Evolutionary conservation across 345 rosid species (phyloP).

Genomic region (Brassica juncea): DNA sequence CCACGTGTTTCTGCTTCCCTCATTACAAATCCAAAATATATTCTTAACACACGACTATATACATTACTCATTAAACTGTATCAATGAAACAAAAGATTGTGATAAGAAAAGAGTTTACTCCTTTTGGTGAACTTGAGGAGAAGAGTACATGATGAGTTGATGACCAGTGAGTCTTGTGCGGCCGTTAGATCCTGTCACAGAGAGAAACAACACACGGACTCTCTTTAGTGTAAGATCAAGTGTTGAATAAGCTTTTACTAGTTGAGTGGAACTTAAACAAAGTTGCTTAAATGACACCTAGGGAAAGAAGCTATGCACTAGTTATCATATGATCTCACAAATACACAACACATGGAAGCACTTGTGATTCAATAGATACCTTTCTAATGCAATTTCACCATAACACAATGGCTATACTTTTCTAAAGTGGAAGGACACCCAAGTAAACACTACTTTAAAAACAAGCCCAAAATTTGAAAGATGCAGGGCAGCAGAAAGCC

Average conservation of each 20-base stretch:
- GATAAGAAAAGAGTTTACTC: background rate
- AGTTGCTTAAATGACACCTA: background rate
- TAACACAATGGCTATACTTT: background rate
- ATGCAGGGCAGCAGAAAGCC: too few species aligned
- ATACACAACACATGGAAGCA: background rate
- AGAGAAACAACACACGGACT: background rate
- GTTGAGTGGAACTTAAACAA: background rate
- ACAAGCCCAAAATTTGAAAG: too few species aligned
- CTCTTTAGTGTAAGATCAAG: background rate
- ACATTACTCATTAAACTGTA: background rate
- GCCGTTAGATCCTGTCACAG: background rate
- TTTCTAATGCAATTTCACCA: background rate
- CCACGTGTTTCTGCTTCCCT: slow-evolving; percentile 41
- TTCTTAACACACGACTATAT: background rate
- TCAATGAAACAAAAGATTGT: too few species aligned
- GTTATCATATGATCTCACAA: background rate
- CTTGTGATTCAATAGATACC: too few species aligned
- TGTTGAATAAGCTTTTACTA: background rate
- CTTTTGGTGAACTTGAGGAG: background rate
- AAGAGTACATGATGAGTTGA: background rate
- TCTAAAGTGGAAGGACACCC: background rate
- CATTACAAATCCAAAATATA: background rate
- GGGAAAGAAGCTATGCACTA: background rate
- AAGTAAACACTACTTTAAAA: too few species aligned
- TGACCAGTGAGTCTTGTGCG: background rate